Conservation (phyloP, 2,329 filamentous ascomycete species). For the Sordariomycetes sp. region DNA sequence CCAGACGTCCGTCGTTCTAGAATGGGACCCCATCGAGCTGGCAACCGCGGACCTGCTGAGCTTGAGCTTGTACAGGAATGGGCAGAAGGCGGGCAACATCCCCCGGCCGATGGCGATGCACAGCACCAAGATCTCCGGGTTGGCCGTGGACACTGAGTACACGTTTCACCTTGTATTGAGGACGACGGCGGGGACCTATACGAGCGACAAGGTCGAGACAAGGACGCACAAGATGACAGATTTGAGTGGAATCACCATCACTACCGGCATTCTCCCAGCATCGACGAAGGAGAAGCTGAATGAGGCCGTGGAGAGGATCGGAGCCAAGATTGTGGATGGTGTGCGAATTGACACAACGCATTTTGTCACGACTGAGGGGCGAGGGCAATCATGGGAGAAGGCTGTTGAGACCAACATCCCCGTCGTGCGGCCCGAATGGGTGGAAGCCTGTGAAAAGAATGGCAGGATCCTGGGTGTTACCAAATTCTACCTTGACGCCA, state of each 20-base stretch:
- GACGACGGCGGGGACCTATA: conserved; percentile 81
- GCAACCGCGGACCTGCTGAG: conserved; percentile 88
- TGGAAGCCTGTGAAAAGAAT: conserved; percentile 90
- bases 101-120: conserved; percentile 79
- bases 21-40: conserved; percentile 93
- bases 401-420: conserved; percentile 97
- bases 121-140: conserved; percentile 91
- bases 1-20: conserved; percentile 94
- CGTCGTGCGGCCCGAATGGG: conserved; percentile 93
- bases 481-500: conserved; percentile 89
- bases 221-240: conserved; percentile 99
- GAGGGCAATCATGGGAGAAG: conserved; percentile 88
- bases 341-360: conserved; percentile 97
- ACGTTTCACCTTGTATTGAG: conserved; percentile 86
- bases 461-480: conserved; percentile 89
- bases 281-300: conserved; percentile 64
- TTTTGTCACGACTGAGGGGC: conserved; percentile 91
- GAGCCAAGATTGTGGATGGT: conserved; percentile 80
- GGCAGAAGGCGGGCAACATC: conserved; percentile 92
- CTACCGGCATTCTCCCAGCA: conserved; percentile 74
- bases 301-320: conserved; percentile 75
- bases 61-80: conserved; percentile 87
- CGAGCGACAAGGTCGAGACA: conserved; percentile 74
- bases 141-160: conserved; percentile 96
- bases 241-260: conserved; percentile 89